These are phyloP conservation scores for Chlorella ohadii DNA, from an alignment of 139 green algal species.

Conservation along the genomic window DNA sequence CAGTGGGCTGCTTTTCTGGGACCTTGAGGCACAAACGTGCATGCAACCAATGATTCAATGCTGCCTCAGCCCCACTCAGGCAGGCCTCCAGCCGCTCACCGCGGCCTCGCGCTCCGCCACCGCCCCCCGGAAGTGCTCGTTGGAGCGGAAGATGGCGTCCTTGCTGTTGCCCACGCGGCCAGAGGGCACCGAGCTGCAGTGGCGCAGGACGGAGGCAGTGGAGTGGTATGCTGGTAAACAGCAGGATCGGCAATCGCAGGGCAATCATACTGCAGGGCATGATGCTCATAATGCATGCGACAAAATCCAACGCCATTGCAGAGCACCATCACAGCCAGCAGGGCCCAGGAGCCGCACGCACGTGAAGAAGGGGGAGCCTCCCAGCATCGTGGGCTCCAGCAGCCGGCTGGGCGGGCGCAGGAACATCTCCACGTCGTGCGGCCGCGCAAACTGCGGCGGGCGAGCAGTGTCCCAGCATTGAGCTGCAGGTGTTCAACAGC, in stretches of 20 bases:
- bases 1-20: not conserved
- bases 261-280: not conserved
- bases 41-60: too few species aligned
- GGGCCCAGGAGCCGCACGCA: slow-evolving; percentile 30
- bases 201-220: too few species aligned
- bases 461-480: too few species aligned
- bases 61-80: too few species aligned
- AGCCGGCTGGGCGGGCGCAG: slow-evolving; percentile 75
- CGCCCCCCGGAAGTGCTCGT: slow-evolving; percentile 92
- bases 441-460: slow-evolving; percentile 79
- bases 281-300: not conserved
- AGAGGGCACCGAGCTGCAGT: slow-evolving; percentile 85
- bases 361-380: slow-evolving; percentile 94
- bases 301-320: too few species aligned
- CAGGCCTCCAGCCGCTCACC: slow-evolving; percentile 27
- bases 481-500: too few species aligned
- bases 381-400: slow-evolving; percentile 84
- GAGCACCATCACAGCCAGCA: not conserved
- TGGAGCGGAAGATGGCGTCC: slow-evolving; percentile 85
- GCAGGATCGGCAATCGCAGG: too few species aligned
- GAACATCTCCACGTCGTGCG: slow-evolving; percentile 91
- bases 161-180: slow-evolving; percentile 83
- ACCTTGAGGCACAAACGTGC: too few species aligned
- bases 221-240: too few species aligned
- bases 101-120: slow-evolving; percentile 78